Evolutionary conservation across 352 stramenopile species (phyloP).

Genomic region (Hyphochytrium catenoides): DNA sequence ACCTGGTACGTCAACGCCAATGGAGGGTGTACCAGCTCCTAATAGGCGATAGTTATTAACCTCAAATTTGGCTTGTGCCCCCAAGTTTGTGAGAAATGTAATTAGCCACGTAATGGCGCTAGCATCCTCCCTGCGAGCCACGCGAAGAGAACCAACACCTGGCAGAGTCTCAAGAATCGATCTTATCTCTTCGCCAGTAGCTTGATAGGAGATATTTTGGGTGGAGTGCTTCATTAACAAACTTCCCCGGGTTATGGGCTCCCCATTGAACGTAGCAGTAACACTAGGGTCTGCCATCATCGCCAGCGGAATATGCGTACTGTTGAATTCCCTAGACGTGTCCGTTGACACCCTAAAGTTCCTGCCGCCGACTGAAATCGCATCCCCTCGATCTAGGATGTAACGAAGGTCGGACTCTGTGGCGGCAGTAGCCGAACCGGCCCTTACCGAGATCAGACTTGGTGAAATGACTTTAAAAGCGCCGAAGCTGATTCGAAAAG

Average conservation of each 20-base stretch:
- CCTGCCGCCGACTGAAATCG: too few relatives aligned
- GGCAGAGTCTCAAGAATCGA: constrained; percentile 58
- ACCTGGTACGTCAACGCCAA: constrained; percentile 4
- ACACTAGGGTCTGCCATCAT: too few relatives aligned
- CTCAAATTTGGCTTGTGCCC: constrained; percentile 13
- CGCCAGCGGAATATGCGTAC: too few relatives aligned
- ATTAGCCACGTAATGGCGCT: constrained; percentile 65
- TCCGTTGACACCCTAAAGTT: too few relatives aligned
- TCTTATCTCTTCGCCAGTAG: constrained; percentile 20
- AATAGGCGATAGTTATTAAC: constrained; percentile 23
- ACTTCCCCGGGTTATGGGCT: too few relatives aligned
- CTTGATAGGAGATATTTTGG: constrained; percentile 15
- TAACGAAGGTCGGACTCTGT: too few relatives aligned
- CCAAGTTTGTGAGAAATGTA: constrained; percentile 50
- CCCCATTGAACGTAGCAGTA: too few relatives aligned
- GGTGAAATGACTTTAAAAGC: neutral
- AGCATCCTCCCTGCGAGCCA: constrained; percentile 33
- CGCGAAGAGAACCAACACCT: constrained; percentile 60
- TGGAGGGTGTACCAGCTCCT: constrained; percentile 11
- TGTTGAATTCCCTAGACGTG: too few relatives aligned
- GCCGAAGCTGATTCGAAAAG: constrained; percentile 36
- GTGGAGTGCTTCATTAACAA: too few relatives aligned
- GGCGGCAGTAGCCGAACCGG: too few relatives aligned
- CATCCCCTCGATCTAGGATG: too few relatives aligned
- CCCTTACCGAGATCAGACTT: too few relatives aligned